Evolutionary conservation across 352 stramenopile species (phyloP).

Genomic region (Globisporangium cystogenes): DNA sequence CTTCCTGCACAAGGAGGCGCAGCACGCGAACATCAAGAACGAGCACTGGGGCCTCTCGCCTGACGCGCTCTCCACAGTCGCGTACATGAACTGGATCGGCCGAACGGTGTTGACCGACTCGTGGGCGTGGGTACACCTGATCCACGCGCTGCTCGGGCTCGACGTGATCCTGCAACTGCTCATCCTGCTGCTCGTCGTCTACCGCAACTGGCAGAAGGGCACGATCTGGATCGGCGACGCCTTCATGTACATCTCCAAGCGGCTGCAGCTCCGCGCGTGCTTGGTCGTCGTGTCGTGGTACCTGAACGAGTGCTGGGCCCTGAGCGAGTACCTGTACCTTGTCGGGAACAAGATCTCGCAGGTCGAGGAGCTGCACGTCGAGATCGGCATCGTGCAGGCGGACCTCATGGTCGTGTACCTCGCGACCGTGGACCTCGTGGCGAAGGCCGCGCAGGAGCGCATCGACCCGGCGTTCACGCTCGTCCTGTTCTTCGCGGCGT

Average conservation of each 20-base stretch:
- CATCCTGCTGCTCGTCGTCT: slow-evolving; percentile 26
- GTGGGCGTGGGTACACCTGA: slow-evolving; percentile 19
- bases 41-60: slow-evolving; percentile 1
- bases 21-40: slow-evolving; percentile 13
- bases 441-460: slow-evolving; percentile 22
- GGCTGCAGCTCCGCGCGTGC: slow-evolving; percentile 25
- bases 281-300: slow-evolving; percentile 24
- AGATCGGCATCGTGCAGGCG: slow-evolving; percentile 18
- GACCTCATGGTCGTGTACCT: slow-evolving; percentile 33
- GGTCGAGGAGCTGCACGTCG: slow-evolving; percentile 23
- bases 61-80: background rate
- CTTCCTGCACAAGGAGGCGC: slow-evolving; percentile 1
- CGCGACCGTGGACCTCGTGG: slow-evolving; percentile 18
- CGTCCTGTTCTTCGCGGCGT: slow-evolving; percentile 20
- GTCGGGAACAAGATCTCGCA: slow-evolving; percentile 19
- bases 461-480: slow-evolving; percentile 28
- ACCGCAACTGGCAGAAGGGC: slow-evolving; percentile 19
- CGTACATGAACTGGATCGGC: background rate
- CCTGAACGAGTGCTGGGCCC: slow-evolving; percentile 30
- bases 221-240: slow-evolving; percentile 35
- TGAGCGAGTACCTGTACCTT: slow-evolving; percentile 24
- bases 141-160: slow-evolving; percentile 26
- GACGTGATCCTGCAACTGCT: slow-evolving; percentile 26
- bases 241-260: slow-evolving; percentile 30
- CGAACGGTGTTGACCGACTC: slow-evolving; percentile 7